Conservation (phyloP, 2,329 filamentous ascomycete genomes). For the Periconia sp. region DNA sequence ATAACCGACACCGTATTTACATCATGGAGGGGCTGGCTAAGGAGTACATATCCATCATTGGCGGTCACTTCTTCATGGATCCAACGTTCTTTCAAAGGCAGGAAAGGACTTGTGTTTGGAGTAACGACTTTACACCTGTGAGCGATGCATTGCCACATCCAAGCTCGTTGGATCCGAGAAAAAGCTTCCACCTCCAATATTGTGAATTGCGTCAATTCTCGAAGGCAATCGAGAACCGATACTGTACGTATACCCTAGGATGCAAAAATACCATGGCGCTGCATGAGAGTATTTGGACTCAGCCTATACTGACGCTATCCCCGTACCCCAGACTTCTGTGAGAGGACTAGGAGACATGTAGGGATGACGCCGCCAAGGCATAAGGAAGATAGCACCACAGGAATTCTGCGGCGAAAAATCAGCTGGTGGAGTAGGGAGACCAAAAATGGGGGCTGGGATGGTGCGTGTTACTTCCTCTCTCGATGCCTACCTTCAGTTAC, state of each 20-base stretch:
- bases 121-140: slow-evolving; percentile 36
- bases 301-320: neutral
- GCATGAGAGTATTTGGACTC: no score
- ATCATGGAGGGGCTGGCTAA: slow-evolving; percentile 36
- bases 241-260: neutral
- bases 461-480: slow-evolving; percentile 15
- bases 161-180: slow-evolving; percentile 26
- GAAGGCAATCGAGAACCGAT: slow-evolving; percentile 22
- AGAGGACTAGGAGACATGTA: slow-evolving; percentile 31
- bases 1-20: slow-evolving; percentile 27
- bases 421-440: slow-evolving; percentile 32
- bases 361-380: slow-evolving; percentile 33
- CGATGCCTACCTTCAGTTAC: neutral
- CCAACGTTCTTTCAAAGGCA: slow-evolving; percentile 36
- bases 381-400: slow-evolving; percentile 27
- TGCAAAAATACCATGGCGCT: no score
- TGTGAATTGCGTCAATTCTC: slow-evolving; percentile 37
- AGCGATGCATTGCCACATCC: slow-evolving; percentile 37
- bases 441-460: slow-evolving; percentile 31
- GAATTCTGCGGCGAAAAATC: slow-evolving; percentile 32
- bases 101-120: slow-evolving; percentile 39
- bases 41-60: slow-evolving; percentile 31
- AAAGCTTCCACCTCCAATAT: slow-evolving; percentile 34
- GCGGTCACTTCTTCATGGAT: slow-evolving; percentile 38
- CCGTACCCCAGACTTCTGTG: slow-evolving; percentile 20